Base-by-base conservation (phyloP, 2,329 filamentous ascomycete species). In the Triangularia verruculosa region DNA sequence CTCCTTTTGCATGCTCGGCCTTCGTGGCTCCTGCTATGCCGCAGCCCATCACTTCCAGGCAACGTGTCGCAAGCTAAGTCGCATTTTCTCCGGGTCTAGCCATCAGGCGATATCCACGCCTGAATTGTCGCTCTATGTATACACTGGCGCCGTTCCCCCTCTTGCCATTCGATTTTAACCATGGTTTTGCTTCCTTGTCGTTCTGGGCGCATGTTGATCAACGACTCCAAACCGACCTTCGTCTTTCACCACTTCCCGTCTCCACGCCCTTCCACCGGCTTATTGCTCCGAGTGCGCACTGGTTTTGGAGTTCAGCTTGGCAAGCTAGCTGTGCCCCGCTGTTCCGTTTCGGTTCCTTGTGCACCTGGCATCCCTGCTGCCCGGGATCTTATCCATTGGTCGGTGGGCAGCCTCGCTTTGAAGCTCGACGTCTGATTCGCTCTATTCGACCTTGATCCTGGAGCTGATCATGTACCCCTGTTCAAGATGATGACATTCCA, bases 381-480 rank as follows among this genome's bases (percentile, higher is more conserved):
- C n/a, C n/a, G n/a, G 28, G 12, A 13, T 24, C 55, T 61, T 65
- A 64, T 67, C 64, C 15, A 69, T 68, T 69, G 69, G 69, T 39
- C 54, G 9, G 7, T 28, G 27, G 13, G 30, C 11, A 51, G n/a
- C 64, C 57, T 55, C 57, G 30, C 28, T 11, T 27, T 20, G 22
- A 28, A 15, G 20, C 13, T 20, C 15, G 25, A 17, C 6, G 2
- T 30, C 59, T 70, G 66, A 68, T 70, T 69, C 57, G 68, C 27
- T 47, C 20, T 53, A 56, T n/a, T 61, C 24, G 7, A 6, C 39
- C 15, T 57, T 63, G 34, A 68, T 64, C 67, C 66, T 58, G 39
- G 54, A 61, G 68, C 53, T 56, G 69, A 70, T 69, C 68, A 55
- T 59, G 24, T 62, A 62, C 66, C 67, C 68, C 39, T 67, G 64